Conservation (phyloP, 2,329 filamentous ascomycete species). For the Aspergillus ochraceoroseus region DNA sequence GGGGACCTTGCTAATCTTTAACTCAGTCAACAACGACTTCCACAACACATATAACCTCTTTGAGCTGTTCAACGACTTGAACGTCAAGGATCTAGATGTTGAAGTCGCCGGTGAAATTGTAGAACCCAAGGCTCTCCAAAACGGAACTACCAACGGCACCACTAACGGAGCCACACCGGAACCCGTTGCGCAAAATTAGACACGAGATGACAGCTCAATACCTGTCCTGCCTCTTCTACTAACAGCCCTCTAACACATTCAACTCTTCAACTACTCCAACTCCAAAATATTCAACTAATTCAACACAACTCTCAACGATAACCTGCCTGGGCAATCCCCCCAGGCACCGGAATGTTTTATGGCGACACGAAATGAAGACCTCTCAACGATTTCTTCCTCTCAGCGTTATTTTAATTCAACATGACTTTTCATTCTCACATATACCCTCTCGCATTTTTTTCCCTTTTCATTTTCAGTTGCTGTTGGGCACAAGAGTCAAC, state of each 20-base stretch:
- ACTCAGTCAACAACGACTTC: conserved; percentile 92
- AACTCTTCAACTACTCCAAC: conserved; percentile 14
- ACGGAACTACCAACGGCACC: conserved; percentile 21
- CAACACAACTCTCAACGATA: conserved; percentile 40
- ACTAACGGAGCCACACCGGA: conserved; percentile 14
- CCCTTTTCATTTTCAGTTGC: conserved; percentile 20
- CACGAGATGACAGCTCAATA: conserved; percentile 5
- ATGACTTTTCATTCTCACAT: conserved; percentile 29
- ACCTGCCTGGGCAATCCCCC: conserved; percentile 18
- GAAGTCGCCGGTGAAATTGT: conserved; percentile 25
- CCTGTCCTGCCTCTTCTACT: conserved; percentile 13
- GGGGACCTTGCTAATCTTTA: conserved; percentile 21
- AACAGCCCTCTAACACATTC: conserved; percentile 8
- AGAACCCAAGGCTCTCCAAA: conserved; percentile 22
- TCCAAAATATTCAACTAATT: conserved; percentile 29
- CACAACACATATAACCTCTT: conserved; percentile 78
- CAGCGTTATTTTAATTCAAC: conserved; percentile 40
- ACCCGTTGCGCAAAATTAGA: conserved; percentile 25
- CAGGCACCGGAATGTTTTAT: conserved; percentile 31
- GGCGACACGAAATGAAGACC: conserved; percentile 40
- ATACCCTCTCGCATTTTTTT: conserved; percentile 30
- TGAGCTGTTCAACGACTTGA: conserved; percentile 72
- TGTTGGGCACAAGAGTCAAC: conserved; percentile 14
- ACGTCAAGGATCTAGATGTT: conserved; percentile 36
- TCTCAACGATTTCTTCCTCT: conserved; percentile 41